Evolutionary conservation across 108 stramenopile species (phyloP).

Genomic region (Mediolabrus comicus): DNA sequence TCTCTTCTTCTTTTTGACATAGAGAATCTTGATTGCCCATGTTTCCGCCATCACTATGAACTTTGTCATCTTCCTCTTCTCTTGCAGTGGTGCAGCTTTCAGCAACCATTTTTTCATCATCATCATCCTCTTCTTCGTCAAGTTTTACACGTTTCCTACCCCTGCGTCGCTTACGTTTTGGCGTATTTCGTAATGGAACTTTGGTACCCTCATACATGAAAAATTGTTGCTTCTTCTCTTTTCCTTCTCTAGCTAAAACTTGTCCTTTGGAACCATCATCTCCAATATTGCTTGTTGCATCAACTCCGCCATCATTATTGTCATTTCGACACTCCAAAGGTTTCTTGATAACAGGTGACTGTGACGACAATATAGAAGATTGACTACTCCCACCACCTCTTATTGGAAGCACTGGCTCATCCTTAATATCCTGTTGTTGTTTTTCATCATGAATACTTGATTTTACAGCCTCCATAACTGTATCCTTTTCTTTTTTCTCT

Average conservation of each 20-base stretch:
- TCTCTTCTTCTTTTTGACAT: too few species aligned
- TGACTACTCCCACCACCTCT: not conserved
- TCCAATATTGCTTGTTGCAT: too few species aligned
- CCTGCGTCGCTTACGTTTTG: not conserved
- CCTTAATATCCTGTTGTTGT: not conserved
- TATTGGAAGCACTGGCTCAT: too few species aligned
- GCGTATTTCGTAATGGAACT: not conserved
- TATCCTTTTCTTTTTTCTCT: constrained; percentile 4
- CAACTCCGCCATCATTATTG: not conserved
- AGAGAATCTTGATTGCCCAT: not conserved
- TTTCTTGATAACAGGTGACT: not conserved
- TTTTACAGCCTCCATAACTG: not conserved
- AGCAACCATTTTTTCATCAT: not conserved
- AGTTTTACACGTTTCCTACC: not conserved
- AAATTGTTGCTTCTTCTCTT: not conserved
- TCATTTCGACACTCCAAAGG: not conserved
- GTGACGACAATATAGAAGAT: not conserved
- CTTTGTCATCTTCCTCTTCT: not conserved
- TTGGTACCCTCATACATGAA: not conserved
- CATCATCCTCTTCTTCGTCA: constrained; percentile 3
- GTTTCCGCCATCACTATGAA: not conserved
- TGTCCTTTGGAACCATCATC: not conserved
- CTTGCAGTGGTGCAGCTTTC: not conserved
- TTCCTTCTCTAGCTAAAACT: not conserved
- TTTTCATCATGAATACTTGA: not conserved